These are phyloP conservation scores for Penicillium mononematosum DNA, from an alignment of 495 filamentous ascomycete genomes.

Conservation along the genomic window DNA sequence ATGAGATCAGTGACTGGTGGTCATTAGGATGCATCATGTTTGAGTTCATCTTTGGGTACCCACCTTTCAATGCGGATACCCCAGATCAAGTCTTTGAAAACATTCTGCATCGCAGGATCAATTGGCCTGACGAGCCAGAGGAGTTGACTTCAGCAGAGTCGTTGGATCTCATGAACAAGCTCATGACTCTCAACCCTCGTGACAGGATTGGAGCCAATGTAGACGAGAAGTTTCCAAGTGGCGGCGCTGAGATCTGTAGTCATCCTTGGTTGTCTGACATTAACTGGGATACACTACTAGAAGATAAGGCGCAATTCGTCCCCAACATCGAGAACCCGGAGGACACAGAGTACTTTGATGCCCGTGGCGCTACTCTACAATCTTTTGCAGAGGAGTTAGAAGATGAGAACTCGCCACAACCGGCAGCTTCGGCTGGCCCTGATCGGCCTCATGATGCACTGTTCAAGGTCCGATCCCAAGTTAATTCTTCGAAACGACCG, in stretches of 20 bases:
- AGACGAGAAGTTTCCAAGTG: constrained; percentile 72
- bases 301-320: constrained; percentile 95
- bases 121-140: constrained; percentile 74
- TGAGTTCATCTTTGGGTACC: constrained; percentile 89
- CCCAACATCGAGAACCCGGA: constrained; percentile 90
- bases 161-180: constrained; percentile 86
- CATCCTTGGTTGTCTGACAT: constrained; percentile 88
- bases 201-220: constrained; percentile 81
- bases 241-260: constrained; percentile 83
- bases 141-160: constrained; percentile 79
- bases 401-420: constrained; percentile 71
- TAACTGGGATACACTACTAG: constrained; percentile 85
- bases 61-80: constrained; percentile 87
- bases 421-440: constrained; percentile 55
- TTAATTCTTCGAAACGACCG: constrained; percentile 78
- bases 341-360: constrained; percentile 97
- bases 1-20: constrained; percentile 99
- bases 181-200: constrained; percentile 78
- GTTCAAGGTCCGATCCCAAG: constrained; percentile 82
- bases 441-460: constrained; percentile 94
- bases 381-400: constrained; percentile 90
- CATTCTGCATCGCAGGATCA: constrained; percentile 82
- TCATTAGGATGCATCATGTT: constrained; percentile 96
- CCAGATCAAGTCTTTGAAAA: constrained; percentile 97
- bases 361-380: constrained; percentile 84